Conservation (phyloP, 75 land plant genomes). For the Azolla pinnata region DNA sequence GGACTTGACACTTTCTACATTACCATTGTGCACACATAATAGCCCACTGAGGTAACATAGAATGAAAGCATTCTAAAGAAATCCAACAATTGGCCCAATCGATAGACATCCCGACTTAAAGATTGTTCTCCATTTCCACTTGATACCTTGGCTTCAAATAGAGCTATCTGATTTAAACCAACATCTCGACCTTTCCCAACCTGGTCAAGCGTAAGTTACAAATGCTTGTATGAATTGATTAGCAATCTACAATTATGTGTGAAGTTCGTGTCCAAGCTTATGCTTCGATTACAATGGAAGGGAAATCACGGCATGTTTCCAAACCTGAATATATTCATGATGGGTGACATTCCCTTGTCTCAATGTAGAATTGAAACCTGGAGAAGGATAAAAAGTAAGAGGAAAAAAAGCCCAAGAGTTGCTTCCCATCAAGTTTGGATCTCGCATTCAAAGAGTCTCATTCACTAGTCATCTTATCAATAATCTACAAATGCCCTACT, state of each 20-base stretch:
- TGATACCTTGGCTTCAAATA: slow-evolving; percentile 96
- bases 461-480: too few relatives aligned
- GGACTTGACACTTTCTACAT: neutral
- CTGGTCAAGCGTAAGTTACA: slow-evolving; percentile 19
- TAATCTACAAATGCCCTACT: neutral
- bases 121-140: slow-evolving; percentile 99
- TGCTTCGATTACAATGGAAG: too few relatives aligned
- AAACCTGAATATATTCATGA: slow-evolving; percentile 88
- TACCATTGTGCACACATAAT: slow-evolving; percentile 92
- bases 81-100: slow-evolving; percentile 92
- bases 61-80: slow-evolving; percentile 96
- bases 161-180: slow-evolving; percentile 91
- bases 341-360: slow-evolving; percentile 86
- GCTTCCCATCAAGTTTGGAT: too few relatives aligned
- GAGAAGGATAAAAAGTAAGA: slow-evolving; percentile 10
- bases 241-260: too few relatives aligned
- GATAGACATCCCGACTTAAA: slow-evolving; percentile 84
- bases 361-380: slow-evolving; percentile 84
- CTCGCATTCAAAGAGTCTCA: too few relatives aligned
- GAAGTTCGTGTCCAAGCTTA: too few relatives aligned
- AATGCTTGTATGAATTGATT: neutral
- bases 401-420: too few relatives aligned
- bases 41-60: slow-evolving; percentile 81
- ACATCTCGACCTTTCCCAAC: slow-evolving; percentile 99
- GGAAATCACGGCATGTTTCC: too few relatives aligned